Evolutionary conservation across 1,139 yeast species (phyloP).

Genomic region (Diutina scorzettiae): DNA sequence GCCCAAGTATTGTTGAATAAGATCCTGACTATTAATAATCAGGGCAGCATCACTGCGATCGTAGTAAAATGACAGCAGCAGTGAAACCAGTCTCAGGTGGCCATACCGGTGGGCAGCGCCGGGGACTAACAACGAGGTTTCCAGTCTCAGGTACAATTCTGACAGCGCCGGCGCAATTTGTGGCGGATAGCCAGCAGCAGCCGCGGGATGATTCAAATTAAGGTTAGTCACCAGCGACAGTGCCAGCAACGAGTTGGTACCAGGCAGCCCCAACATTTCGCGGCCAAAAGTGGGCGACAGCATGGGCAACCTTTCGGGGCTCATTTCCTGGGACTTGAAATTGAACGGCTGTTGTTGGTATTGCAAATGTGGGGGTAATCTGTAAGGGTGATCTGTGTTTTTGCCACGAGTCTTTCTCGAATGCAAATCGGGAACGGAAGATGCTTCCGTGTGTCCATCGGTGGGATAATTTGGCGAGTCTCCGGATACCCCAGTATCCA

Average conservation of each 20-base stretch:
- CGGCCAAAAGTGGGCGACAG: neutral
- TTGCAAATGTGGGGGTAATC: slow-evolving; percentile 1
- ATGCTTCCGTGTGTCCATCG: neutral
- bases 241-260: slow-evolving; percentile 3
- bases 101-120: slow-evolving; percentile 9
- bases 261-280: slow-evolving; percentile 3
- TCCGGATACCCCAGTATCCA: too few species aligned
- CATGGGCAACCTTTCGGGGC: neutral
- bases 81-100: slow-evolving; percentile 29
- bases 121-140: slow-evolving; percentile 7
- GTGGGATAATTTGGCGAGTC: neutral
- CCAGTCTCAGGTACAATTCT: neutral
- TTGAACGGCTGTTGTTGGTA: slow-evolving; percentile 5
- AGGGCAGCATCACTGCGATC: slow-evolving; percentile 21
- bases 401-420: neutral
- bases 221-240: slow-evolving; percentile 4
- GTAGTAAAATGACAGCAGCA: slow-evolving; percentile 26
- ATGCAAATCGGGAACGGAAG: neutral
- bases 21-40: slow-evolving; percentile 28
- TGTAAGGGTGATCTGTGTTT: neutral
- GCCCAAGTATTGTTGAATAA: slow-evolving; percentile 43
- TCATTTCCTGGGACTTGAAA: neutral
- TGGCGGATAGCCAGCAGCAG: neutral
- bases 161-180: neutral
- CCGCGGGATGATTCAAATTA: neutral